Base-by-base conservation (phyloP, 2,329 filamentous ascomycete species). In the Fusarium sp. region DNA sequence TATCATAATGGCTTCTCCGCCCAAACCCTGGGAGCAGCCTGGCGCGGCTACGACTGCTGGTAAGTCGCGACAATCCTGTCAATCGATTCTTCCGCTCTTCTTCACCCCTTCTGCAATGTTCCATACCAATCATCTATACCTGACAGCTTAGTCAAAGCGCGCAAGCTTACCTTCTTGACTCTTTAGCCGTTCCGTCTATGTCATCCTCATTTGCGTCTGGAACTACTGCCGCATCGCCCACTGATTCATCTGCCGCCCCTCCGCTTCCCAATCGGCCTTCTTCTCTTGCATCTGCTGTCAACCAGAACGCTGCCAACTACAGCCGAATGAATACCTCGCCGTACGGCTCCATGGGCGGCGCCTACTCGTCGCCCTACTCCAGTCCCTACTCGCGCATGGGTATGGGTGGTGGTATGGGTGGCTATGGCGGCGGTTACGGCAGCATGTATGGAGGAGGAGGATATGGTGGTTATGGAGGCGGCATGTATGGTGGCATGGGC, bases 11-110 rank as follows among this genome's bases (percentile, higher is more conserved):
- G 87, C 87, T 68, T 97, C 95, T 79, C 96, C 96, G 77, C 96
- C 96, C 56, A 99, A 99, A 82, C 96, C 96, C 46, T 99, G 96
- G 96, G 96, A 99, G 83, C 88, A 91, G 79, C 87, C 90, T 70
- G 91, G 90, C 80, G 87, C 88, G 65, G 84, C 84, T 71, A 76
- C 82, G 70, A 77, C 75, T 76, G 76, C 83, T 75, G 79, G 86
- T 89, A 81, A 75, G 83, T 81, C 64, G 45, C 55, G 58, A 71
- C 56, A 53, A 51, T 49, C 53, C 57, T 49, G 35, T 35, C 50
- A 37, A 37, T 40, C 30, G 24, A 26, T 40, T 41, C 45, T 28
- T 43, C 22, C 35, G 35, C 43, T 50, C 41, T 50, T 56, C 45
- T 26, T 37, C 35, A 30, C 52, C 35, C 37, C 48, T 51, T 28